Base-by-base conservation (phyloP, 768 basidiomycete genomes). In the Coprinellus aureogranulatus region DNA sequence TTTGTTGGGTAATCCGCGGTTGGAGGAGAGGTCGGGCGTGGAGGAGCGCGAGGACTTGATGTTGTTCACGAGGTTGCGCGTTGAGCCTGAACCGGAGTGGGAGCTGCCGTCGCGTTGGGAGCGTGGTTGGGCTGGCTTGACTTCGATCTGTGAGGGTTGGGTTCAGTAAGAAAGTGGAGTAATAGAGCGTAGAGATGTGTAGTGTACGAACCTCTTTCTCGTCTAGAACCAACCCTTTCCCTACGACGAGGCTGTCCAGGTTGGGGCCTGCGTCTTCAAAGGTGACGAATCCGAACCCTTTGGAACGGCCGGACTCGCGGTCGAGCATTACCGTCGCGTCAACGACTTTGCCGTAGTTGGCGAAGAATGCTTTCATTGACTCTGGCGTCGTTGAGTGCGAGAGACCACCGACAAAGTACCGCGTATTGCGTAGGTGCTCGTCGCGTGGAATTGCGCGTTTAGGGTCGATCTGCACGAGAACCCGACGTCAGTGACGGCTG, bases 391-490 rank as follows among this genome's bases (percentile, higher is more conserved):
- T 88, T 5, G 72, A 68, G 1, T 86, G 79, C 0, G 89, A 78
- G 3, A 93, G 77, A 16, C 89, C 88, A 12, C 91, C 90, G 2
- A 93, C 88, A 62, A 93, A 93, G 64, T 91, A 87, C 51, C 91
- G 88, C 34, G 88, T 86, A 55, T 88, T 88, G 20, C 84, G 74
- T 47, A 85, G 70, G 64, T 91, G 90, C 62, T 92, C 91, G 67
- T 89, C 86, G 48, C 90, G 81, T 8, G 91, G 91, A 57, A 93
- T 92, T 0, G 91, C 91, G 40, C 90, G 85, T 71, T 93, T 93
- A 3, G 91, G 91, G 65, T 93, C 91, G 64, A 93, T 93, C 90
- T 92, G 50, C n/a, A n/a, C n/a, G n/a, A n/a, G n/a, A n/a, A n/a
- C n/a, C n/a, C n/a, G n/a, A n/a, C n/a, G n/a, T n/a, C n/a, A n/a